A percentile compares a stretch with the other conserved stretches of the same genome.
These are phyloP conservation scores for Aspergillus pseudoglaucus DNA, from an alignment of 2,329 filamentous ascomycete species.

Conservation along the genomic window DNA sequence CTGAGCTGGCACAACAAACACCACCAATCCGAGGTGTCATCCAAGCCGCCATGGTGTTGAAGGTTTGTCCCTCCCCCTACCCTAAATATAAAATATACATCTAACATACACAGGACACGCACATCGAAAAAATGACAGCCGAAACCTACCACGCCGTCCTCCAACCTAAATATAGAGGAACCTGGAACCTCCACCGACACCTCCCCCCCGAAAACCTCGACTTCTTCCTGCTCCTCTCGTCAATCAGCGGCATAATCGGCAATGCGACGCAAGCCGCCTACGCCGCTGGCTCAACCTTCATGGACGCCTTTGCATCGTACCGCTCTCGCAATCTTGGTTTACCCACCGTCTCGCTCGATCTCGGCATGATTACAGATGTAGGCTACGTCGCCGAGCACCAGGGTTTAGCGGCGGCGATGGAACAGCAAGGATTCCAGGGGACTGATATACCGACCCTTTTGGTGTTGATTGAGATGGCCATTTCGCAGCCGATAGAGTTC, in stretches of 20 bases:
- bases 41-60: constrained; percentile 22
- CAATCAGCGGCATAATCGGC: constrained; percentile 37
- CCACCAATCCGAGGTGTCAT: constrained; percentile 22
- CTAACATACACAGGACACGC: constrained; percentile 12
- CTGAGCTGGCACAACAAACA: constrained; percentile 1
- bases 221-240: constrained; percentile 38
- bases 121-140: constrained; percentile 32
- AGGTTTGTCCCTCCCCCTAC: constrained; percentile 6
- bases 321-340: constrained; percentile 17
- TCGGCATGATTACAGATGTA: constrained; percentile 23
- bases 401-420: constrained; percentile 13
- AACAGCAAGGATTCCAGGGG: constrained; percentile 17
- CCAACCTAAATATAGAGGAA: constrained; percentile 26
- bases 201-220: constrained; percentile 21
- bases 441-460: constrained; percentile 14
- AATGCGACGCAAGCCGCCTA: constrained; percentile 42
- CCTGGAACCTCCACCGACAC: constrained; percentile 22
- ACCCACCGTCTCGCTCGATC: constrained; percentile 20
- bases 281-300: constrained; percentile 30
- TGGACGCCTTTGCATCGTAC: constrained; percentile 27
- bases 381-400: constrained; percentile 19
- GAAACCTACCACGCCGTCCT: constrained; percentile 26
- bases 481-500: constrained; percentile 1
- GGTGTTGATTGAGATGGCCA: constrained; percentile 14
- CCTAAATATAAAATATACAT: background rate